Conservation (phyloP, 2,329 filamentous ascomycete genomes). For the Coniochaeta prunicola region DNA sequence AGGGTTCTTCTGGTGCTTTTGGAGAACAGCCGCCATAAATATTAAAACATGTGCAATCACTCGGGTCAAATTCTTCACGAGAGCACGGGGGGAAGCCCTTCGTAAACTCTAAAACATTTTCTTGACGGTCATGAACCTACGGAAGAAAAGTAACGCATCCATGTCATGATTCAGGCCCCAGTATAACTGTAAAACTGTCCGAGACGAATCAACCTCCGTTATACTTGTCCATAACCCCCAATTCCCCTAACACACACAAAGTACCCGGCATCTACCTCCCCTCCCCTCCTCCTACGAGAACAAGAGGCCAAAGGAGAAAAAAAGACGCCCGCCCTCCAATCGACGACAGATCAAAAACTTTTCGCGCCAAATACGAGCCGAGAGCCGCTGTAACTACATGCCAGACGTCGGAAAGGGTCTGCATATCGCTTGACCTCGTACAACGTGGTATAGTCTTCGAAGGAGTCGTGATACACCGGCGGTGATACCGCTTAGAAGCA, state of each 20-base stretch:
- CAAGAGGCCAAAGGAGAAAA: slow-evolving; percentile 33
- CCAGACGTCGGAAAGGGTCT: slow-evolving; percentile 33
- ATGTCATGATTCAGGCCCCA: slow-evolving; percentile 1
- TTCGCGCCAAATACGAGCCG: slow-evolving; percentile 48
- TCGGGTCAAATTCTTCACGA: neutral
- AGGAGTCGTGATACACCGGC: neutral
- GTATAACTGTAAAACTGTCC: slow-evolving; percentile 1
- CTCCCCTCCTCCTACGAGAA: slow-evolving; percentile 43
- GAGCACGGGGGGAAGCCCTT: neutral
- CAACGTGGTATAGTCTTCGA: slow-evolving; percentile 23
- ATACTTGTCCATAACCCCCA: slow-evolving; percentile 27
- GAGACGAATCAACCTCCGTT: neutral
- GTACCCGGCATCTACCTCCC: slow-evolving; percentile 38
- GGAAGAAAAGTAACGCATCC: slow-evolving; percentile 1
- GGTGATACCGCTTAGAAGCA: slow-evolving; percentile 80
- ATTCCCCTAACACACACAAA: slow-evolving; percentile 20
- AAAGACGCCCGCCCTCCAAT: slow-evolving; percentile 43
- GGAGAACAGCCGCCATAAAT: neutral
- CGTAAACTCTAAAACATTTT: neutral
- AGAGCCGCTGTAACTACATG: slow-evolving; percentile 43
- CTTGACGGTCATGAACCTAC: neutral
- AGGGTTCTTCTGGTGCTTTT: neutral
- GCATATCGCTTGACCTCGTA: slow-evolving; percentile 36
- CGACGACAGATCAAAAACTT: slow-evolving; percentile 49
- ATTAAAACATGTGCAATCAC: neutral